phyloP scores from a whole-genome alignment of 2,329 filamentous ascomycete genomes.

The Dactylellina parvicollis region DNA sequence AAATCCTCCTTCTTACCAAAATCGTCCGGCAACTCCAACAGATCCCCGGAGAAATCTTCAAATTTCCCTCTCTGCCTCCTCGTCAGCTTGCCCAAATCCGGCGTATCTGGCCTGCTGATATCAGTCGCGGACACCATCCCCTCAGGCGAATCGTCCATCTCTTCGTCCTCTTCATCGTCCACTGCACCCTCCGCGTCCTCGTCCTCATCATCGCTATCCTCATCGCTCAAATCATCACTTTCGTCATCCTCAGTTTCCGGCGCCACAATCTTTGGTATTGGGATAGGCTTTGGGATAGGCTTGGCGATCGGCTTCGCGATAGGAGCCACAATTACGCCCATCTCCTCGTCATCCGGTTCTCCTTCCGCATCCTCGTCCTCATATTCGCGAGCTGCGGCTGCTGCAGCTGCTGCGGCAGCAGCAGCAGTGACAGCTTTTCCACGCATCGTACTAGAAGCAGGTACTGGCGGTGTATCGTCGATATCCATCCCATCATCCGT shows the following conservation, averaged over 20 bases:
- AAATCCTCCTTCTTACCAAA: conserved; percentile 53
- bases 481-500: conserved; percentile 60
- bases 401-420: conserved; percentile 59
- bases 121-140: conserved; percentile 28
- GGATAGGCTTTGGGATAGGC: conserved; percentile 14
- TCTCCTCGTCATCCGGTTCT: conserved; percentile 60
- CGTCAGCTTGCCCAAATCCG: conserved; percentile 74
- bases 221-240: conserved; percentile 33
- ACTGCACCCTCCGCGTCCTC: conserved; percentile 53
- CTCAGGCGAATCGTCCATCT: conserved; percentile 57
- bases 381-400: conserved; percentile 61
- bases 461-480: conserved; percentile 23
- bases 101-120: conserved; percentile 63
- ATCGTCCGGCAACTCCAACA: conserved; percentile 64
- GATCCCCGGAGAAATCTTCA: conserved; percentile 64
- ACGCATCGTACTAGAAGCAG: conserved; percentile 16
- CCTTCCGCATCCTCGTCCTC: conserved; percentile 59
- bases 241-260: conserved; percentile 35
- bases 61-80: conserved; percentile 72
- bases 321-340: conserved; percentile 52
- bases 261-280: conserved; percentile 29
- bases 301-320: conserved; percentile 1
- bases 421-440: conserved; percentile 60
- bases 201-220: conserved; percentile 44
- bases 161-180: conserved; percentile 53